Percentiles rank a stretch among this genome's conserved stretches.
Conservation (phyloP, 768 basidiomycete genomes). For the Pisolithus sp. region DNA sequence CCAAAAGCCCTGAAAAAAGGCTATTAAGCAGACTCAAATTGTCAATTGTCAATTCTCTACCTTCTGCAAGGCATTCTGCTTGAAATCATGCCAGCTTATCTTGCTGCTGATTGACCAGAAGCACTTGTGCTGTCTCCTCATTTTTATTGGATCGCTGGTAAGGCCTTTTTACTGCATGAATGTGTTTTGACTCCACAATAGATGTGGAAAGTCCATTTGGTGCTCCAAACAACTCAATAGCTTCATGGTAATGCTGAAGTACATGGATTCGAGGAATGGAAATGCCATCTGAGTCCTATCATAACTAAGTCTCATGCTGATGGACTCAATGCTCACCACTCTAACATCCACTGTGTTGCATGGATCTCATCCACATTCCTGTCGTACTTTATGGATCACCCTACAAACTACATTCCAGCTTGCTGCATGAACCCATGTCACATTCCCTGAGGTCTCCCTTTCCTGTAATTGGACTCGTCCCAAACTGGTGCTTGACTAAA, state of each 20-base stretch:
- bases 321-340: too few species aligned
- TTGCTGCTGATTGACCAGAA: background rate
- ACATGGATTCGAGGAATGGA: conserved; percentile 16
- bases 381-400: too few species aligned
- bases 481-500: too few species aligned
- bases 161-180: conserved; percentile 20
- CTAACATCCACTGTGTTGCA: too few species aligned
- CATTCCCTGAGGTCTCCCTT: too few species aligned
- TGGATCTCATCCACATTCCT: too few species aligned
- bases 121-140: conserved; percentile 11
- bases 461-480: too few species aligned
- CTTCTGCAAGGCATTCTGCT: background rate
- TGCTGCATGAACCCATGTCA: too few species aligned
- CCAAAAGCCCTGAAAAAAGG: background rate
- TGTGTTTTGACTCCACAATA: conserved; percentile 21
- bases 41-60: background rate
- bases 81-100: conserved; percentile 1
- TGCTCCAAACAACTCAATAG: conserved; percentile 13
- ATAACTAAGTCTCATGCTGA: too few species aligned
- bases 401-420: too few species aligned
- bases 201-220: conserved; percentile 20
- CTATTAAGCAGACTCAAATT: background rate
- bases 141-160: conserved; percentile 17
- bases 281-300: background rate
- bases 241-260: conserved; percentile 8